These are phyloP conservation scores for Monosporozyma yasuniensis DNA, from an alignment of 805 yeast genomes.

Conservation along the genomic window DNA sequence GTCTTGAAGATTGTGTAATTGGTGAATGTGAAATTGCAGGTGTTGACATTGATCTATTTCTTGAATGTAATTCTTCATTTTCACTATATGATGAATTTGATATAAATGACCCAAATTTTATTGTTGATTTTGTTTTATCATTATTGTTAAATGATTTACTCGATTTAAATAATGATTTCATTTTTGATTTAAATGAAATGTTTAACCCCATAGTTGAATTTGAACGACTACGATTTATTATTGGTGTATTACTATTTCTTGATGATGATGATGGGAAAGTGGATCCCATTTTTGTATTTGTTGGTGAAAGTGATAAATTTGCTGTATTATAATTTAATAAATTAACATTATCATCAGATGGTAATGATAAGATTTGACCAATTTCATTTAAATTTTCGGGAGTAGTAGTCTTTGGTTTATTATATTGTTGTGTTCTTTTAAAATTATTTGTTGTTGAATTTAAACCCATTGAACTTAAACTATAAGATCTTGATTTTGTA, in stretches of 20 bases:
- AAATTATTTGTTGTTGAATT: not conserved
- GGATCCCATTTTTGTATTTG: not conserved
- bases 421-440: not conserved
- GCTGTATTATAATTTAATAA: not conserved
- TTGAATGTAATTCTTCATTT: not conserved
- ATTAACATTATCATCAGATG: not conserved
- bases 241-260: not conserved
- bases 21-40: not conserved
- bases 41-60: conserved; percentile 1
- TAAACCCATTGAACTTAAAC: not conserved
- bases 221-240: not conserved
- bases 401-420: too few relatives aligned
- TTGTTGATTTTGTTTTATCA: not conserved
- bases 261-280: not conserved
- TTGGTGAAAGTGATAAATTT: not conserved
- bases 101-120: not conserved
- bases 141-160: not conserved
- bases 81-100: not conserved
- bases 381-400: not conserved
- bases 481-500: conserved; percentile 1
- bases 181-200: not conserved
- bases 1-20: not conserved
- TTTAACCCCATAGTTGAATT: not conserved
- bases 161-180: conserved; percentile 1
- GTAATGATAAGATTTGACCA: not conserved